These are phyloP conservation scores for Pythium aphanidermatum DNA, from an alignment of 352 stramenopile species.

Conservation along the genomic window DNA sequence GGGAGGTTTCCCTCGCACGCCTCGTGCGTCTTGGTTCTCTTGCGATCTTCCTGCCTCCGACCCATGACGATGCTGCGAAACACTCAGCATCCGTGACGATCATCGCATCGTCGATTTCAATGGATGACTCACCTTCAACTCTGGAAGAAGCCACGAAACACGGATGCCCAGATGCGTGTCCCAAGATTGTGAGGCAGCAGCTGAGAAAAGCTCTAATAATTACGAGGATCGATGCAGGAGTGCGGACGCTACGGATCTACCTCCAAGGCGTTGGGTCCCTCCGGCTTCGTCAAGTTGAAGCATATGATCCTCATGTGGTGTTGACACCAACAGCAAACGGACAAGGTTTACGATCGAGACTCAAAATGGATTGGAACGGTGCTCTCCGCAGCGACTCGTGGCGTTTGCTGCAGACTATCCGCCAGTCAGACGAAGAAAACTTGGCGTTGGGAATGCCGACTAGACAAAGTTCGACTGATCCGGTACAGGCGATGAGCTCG, in stretches of 20 bases:
- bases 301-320: constrained; percentile 38
- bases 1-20: constrained; percentile 36
- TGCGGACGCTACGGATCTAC: constrained; percentile 47
- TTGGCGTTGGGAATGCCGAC: constrained; percentile 49
- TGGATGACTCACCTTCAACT: neutral
- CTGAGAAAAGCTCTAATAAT: constrained; percentile 38
- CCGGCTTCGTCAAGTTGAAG: constrained; percentile 43
- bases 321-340: constrained; percentile 42
- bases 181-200: constrained; percentile 17
- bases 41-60: constrained; percentile 39
- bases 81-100: constrained; percentile 20
- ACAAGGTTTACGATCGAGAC: constrained; percentile 32
- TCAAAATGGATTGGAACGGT: constrained; percentile 41
- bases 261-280: constrained; percentile 28
- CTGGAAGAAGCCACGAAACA: neutral
- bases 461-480: constrained; percentile 50
- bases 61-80: neutral
- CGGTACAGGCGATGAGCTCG: constrained; percentile 27
- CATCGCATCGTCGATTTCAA: constrained; percentile 28
- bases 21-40: constrained; percentile 43
- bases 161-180: constrained; percentile 44
- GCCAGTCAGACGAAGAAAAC: constrained; percentile 56
- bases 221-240: constrained; percentile 38
- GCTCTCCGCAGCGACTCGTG: constrained; percentile 35
- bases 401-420: constrained; percentile 43